Percentiles rank a stretch among this genome's conserved stretches.
These are phyloP conservation scores for Alternaria tenuissima DNA, from an alignment of 2,329 filamentous ascomycete species.

Conservation along the genomic window DNA sequence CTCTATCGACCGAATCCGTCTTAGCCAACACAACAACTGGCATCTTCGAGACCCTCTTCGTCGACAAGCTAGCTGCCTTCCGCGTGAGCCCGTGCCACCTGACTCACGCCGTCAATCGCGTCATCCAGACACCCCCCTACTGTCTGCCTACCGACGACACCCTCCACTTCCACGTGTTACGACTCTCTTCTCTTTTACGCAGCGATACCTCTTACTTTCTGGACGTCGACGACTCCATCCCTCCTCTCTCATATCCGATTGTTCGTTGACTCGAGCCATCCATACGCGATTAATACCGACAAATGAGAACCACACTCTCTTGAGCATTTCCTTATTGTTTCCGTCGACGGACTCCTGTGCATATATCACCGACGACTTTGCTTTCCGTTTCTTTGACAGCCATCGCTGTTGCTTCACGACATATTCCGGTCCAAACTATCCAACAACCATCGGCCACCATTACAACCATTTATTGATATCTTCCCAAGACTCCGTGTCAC, in stretches of 20 bases:
- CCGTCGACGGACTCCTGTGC: constrained; percentile 50
- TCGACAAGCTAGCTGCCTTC: constrained; percentile 35
- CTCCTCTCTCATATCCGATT: constrained; percentile 30
- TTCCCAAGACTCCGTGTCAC: constrained; percentile 38
- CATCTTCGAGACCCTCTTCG: constrained; percentile 30
- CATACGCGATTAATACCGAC: constrained; percentile 51
- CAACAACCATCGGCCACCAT: constrained; percentile 31
- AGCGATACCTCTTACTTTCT: constrained; percentile 45
- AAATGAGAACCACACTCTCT: constrained; percentile 57
- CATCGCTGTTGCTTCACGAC: constrained; percentile 42
- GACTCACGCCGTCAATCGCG: constrained; percentile 46
- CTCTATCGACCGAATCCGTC: constrained; percentile 28
- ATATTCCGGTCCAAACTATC: constrained; percentile 27
- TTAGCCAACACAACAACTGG: constrained; percentile 38
- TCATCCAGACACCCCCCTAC: constrained; percentile 36
- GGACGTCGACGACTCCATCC: constrained; percentile 41
- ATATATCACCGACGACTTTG: constrained; percentile 52
- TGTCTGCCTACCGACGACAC: constrained; percentile 38
- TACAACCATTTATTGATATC: constrained; percentile 49
- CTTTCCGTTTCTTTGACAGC: constrained; percentile 39
- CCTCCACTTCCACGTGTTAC: constrained; percentile 51
- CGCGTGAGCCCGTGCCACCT: constrained; percentile 45
- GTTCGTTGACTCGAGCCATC: constrained; percentile 53
- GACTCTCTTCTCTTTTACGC: constrained; percentile 50
- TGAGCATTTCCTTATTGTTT: constrained; percentile 53